Conservation (phyloP, 2,329 filamentous ascomycete species). For the Graphilbum sp. region DNA sequence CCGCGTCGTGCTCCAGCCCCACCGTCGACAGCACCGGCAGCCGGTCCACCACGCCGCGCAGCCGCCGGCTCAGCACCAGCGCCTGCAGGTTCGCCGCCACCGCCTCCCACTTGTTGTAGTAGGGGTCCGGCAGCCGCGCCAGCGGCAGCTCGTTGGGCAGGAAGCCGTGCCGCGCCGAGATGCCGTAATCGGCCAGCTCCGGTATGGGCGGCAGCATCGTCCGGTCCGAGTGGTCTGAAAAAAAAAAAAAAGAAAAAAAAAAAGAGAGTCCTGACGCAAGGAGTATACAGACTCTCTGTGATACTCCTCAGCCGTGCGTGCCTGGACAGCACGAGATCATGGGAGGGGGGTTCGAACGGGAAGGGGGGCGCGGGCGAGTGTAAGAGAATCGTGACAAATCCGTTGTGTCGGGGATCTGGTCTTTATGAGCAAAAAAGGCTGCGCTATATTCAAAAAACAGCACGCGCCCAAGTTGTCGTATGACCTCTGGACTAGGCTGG, state of each 20-base stretch:
- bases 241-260: background rate
- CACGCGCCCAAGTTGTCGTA: no score
- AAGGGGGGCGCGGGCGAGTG: background rate
- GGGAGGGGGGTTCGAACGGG: constrained; percentile 5
- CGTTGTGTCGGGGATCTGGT: no score
- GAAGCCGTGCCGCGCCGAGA: constrained; percentile 69
- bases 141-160: constrained; percentile 69
- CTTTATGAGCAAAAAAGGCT: background rate
- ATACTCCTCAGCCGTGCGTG: constrained; percentile 47
- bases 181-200: constrained; percentile 58
- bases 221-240: no score
- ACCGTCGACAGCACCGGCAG: constrained; percentile 73
- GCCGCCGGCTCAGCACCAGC: constrained; percentile 67
- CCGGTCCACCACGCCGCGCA: constrained; percentile 63
- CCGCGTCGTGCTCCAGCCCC: constrained; percentile 64
- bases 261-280: constrained; percentile 38
- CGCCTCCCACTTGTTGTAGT: constrained; percentile 91
- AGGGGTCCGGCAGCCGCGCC: constrained; percentile 65
- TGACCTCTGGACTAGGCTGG: no score
- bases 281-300: constrained; percentile 43
- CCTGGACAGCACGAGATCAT: constrained; percentile 19
- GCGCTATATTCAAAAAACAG: no score
- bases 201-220: constrained; percentile 45
- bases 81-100: constrained; percentile 74
- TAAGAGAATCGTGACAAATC: background rate